phyloP scores from a whole-genome alignment of 345 rosid genomes.

The Carallia pectinifolia region DNA sequence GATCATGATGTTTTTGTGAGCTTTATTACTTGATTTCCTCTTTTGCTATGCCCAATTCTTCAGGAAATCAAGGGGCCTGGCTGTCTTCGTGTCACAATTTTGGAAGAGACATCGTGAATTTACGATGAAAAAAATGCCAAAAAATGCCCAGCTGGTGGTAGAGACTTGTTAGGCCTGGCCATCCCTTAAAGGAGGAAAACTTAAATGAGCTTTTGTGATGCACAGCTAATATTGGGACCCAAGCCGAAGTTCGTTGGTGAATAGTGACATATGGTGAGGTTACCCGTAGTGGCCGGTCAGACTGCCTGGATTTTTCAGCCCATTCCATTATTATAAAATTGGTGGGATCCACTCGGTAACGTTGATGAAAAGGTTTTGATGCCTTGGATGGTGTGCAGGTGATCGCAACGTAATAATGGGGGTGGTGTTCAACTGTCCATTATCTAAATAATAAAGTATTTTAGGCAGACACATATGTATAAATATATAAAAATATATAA shows the following conservation, averaged over 20 bases:
- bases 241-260: not conserved
- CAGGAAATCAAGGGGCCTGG: too few relatives aligned
- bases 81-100: not conserved
- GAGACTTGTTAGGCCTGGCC: slow-evolving; percentile 2
- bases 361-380: not conserved
- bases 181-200: not conserved
- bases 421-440: not conserved
- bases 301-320: slow-evolving; percentile 7
- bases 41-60: too few relatives aligned
- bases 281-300: not conserved
- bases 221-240: slow-evolving; percentile 45
- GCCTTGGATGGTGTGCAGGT: slow-evolving; percentile 12
- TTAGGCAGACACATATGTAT: too few relatives aligned
- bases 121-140: not conserved
- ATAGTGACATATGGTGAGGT: not conserved
- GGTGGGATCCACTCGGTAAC: not conserved
- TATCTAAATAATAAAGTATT: too few relatives aligned
- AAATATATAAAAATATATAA: too few relatives aligned
- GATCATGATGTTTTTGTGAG: not conserved
- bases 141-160: not conserved
- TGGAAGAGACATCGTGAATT: not conserved
- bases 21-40: too few relatives aligned
- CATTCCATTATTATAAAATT: not conserved
- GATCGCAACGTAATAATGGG: not conserved
- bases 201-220: slow-evolving; percentile 26